These are phyloP conservation scores for Debaryomycetaceae sp. DNA, from an alignment of 1,139 yeast species.

Conservation along the genomic window DNA sequence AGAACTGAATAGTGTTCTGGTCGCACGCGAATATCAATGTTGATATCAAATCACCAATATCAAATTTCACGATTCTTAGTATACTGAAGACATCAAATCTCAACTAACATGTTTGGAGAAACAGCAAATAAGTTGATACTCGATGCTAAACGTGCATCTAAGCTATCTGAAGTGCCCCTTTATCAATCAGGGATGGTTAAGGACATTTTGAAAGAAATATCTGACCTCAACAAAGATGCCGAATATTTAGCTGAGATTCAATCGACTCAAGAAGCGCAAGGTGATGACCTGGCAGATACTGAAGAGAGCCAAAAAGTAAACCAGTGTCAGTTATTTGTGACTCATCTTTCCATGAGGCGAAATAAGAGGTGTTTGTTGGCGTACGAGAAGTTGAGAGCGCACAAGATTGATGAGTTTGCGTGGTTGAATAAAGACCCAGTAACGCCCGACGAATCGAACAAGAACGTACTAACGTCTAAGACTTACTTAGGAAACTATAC, in stretches of 20 bases:
- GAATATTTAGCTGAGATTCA: conserved; percentile 31
- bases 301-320: conserved; percentile 45
- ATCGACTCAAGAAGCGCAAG: conserved; percentile 14
- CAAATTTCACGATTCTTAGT: not conserved
- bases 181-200: conserved; percentile 77
- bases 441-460: conserved; percentile 8
- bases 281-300: conserved; percentile 17
- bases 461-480: conserved; percentile 4
- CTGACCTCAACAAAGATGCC: conserved; percentile 54
- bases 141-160: conserved; percentile 78
- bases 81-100: not conserved
- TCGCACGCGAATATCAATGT: not conserved
- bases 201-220: conserved; percentile 56
- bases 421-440: conserved; percentile 59
- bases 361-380: conserved; percentile 88
- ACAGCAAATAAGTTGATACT: conserved; percentile 73
- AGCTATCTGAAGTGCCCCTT: conserved; percentile 64
- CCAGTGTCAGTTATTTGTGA: conserved; percentile 75
- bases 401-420: conserved; percentile 60
- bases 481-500: conserved; percentile 21
- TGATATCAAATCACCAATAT: not conserved
- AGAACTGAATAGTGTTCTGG: too few relatives aligned
- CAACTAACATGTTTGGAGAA: conserved; percentile 81
- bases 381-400: conserved; percentile 70
- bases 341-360: conserved; percentile 77